A percentile compares a stretch with the other conserved stretches of the same genome.
These are phyloP conservation scores for Gastrodia elata DNA, from an alignment of 106 monocot species.

Conservation along the genomic window DNA sequence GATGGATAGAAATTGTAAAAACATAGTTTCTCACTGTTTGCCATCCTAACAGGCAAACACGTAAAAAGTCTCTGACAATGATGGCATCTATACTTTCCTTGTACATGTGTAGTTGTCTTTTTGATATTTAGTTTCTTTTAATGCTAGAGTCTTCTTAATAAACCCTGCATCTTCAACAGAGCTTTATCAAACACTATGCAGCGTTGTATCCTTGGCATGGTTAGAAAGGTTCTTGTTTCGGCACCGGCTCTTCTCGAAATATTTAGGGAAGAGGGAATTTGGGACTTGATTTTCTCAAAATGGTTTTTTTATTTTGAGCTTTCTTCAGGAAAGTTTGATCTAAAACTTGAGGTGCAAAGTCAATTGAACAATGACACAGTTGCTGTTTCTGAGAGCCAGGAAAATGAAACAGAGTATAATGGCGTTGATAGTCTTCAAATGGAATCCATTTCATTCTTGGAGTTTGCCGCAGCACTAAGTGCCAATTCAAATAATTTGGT, in stretches of 20 bases:
- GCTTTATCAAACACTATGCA: slow-evolving; percentile 70
- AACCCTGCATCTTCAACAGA: slow-evolving; percentile 37
- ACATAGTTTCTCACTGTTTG: neutral
- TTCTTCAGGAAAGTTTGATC: slow-evolving; percentile 22
- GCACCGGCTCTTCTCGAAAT: slow-evolving; percentile 68
- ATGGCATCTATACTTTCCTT: neutral
- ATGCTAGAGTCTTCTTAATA: neutral
- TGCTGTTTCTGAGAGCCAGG: slow-evolving; percentile 11
- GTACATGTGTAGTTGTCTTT: neutral
- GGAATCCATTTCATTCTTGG: slow-evolving; percentile 89
- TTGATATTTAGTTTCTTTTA: slow-evolving; percentile 4
- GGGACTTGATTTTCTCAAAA: slow-evolving; percentile 90
- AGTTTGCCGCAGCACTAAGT: slow-evolving; percentile 71
- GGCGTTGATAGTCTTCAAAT: slow-evolving; percentile 63
- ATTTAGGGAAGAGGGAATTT: slow-evolving; percentile 83
- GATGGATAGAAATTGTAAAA: neutral
- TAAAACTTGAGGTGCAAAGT: slow-evolving; percentile 3
- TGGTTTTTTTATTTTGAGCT: slow-evolving; percentile 85
- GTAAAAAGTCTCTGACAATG: neutral
- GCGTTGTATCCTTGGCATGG: slow-evolving; percentile 65
- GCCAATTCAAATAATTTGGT: slow-evolving; percentile 76
- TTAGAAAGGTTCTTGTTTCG: slow-evolving; percentile 78
- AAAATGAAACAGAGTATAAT: slow-evolving; percentile 13
- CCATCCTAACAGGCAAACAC: no score
- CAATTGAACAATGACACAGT: slow-evolving; percentile 8